Evolutionary conservation across 2,329 filamentous ascomycete genomes (phyloP).

Genomic region (Fusarium tuaranense): DNA sequence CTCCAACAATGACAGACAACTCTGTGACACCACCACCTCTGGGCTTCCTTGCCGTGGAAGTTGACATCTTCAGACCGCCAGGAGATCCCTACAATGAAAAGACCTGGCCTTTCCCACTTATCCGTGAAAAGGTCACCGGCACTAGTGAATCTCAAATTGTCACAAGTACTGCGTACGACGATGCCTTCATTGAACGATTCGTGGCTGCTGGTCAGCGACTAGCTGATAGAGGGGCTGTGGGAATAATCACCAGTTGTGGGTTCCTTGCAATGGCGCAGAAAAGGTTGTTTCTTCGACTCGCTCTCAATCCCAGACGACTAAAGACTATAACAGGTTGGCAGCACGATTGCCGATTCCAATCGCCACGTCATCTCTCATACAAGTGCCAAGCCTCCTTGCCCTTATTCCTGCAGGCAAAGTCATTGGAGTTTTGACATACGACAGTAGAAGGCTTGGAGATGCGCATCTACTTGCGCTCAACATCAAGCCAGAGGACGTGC

Average conservation of each 20-base stretch:
- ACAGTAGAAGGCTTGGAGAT: conserved; percentile 38
- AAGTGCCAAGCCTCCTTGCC: conserved; percentile 48
- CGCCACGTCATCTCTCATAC: conserved; percentile 50
- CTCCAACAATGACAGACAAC: conserved; percentile 4
- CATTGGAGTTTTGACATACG: conserved; percentile 50
- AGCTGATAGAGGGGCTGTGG: conserved; percentile 48
- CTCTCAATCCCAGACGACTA: background rate
- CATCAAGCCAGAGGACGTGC: conserved; percentile 30
- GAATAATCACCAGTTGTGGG: conserved; percentile 54
- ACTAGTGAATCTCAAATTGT: conserved; percentile 47
- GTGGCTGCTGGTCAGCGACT: conserved; percentile 49
- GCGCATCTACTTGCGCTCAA: conserved; percentile 38
- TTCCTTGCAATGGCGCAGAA: conserved; percentile 53
- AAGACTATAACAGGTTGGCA: conserved; percentile 38
- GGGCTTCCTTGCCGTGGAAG: conserved; percentile 52
- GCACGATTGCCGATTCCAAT: conserved; percentile 50
- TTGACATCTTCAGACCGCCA: conserved; percentile 49
- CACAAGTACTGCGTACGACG: conserved; percentile 45
- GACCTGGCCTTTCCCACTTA: conserved; percentile 53
- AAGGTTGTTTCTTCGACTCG: conserved; percentile 31
- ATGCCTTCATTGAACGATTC: conserved; percentile 50
- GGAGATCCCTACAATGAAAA: conserved; percentile 51
- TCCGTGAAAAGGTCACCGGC: conserved; percentile 48
- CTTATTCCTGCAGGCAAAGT: conserved; percentile 38
- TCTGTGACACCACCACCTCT: conserved; percentile 37